Percentiles rank a stretch among this genome's conserved stretches.
These are phyloP conservation scores for Trametes maxima DNA, from an alignment of 768 basidiomycete genomes.

Conservation along the genomic window DNA sequence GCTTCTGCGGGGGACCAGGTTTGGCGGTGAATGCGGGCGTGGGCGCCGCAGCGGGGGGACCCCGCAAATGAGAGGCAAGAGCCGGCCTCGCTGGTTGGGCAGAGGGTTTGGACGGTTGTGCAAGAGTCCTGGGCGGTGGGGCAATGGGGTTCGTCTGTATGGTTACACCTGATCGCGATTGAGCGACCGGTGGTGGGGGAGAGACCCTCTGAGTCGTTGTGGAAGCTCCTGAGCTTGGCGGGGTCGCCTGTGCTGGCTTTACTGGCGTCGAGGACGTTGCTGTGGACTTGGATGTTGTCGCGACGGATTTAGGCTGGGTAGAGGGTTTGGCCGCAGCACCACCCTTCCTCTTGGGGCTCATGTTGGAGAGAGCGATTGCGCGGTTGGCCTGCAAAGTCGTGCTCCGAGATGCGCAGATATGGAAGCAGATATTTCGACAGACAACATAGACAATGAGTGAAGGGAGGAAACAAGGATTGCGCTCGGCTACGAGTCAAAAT, in stretches of 20 bases:
- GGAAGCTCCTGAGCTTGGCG: not conserved
- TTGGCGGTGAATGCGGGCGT: not conserved
- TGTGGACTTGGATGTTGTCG: constrained; percentile 9
- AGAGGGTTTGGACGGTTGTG: constrained; percentile 13
- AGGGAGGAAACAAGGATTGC: constrained; percentile 5
- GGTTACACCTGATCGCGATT: constrained; percentile 5
- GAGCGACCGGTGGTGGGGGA: constrained; percentile 9
- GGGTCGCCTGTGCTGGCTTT: not conserved
- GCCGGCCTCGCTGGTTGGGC: constrained; percentile 11
- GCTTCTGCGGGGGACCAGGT: constrained; percentile 5
- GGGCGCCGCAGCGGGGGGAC: not conserved
- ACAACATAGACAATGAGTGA: constrained; percentile 22
- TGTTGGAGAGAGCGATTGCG: constrained; percentile 12
- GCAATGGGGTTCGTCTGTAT: constrained; percentile 6
- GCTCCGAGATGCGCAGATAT: constrained; percentile 17
- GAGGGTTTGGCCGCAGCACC: constrained; percentile 17
- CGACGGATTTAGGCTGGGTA: constrained; percentile 17
- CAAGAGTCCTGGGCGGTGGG: constrained; percentile 1
- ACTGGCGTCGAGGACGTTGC: not conserved
- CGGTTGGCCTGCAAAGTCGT: constrained; percentile 15
- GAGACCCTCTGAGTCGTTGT: constrained; percentile 10
- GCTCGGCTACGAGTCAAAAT: constrained; percentile 18
- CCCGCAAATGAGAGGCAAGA: constrained; percentile 1
- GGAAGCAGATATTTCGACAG: constrained; percentile 20
- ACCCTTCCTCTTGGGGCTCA: constrained; percentile 17